phyloP scores from a whole-genome alignment of 2,329 filamentous ascomycete species.

The Pseudocercospora vitis region DNA sequence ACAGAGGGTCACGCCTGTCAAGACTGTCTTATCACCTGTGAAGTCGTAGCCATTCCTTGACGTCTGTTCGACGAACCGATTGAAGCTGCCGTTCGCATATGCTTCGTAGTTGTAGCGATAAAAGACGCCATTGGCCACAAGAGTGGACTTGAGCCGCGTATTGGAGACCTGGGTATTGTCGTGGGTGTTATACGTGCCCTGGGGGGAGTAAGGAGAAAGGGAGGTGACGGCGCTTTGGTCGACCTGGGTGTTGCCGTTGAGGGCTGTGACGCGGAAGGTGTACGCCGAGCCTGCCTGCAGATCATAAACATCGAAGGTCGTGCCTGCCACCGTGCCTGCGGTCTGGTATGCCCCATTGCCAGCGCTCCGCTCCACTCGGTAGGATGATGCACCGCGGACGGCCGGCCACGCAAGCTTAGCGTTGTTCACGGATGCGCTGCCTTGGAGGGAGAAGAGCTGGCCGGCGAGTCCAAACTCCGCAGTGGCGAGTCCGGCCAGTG shows the following conservation, averaged over 20 bases:
- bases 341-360: conserved; percentile 14
- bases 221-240: conserved; percentile 15
- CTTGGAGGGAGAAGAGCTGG: conserved; percentile 25
- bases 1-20: conserved; percentile 10
- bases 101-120: conserved; percentile 28
- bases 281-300: conserved; percentile 10
- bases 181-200: conserved; percentile 21
- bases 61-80: conserved; percentile 24
- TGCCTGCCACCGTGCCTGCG: conserved; percentile 17
- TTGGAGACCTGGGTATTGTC: conserved; percentile 21
- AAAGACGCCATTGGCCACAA: conserved; percentile 22
- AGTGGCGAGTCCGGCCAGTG: not conserved
- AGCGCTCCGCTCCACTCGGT: conserved; percentile 17
- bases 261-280: conserved; percentile 18
- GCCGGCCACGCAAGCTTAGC: conserved; percentile 23
- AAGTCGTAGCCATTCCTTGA: conserved; percentile 27
- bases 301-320: conserved; percentile 21
- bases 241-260: conserved; percentile 15
- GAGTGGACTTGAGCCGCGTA: conserved; percentile 17
- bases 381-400: conserved; percentile 17
- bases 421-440: conserved; percentile 20
- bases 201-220: conserved; percentile 12
- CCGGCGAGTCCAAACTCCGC: conserved; percentile 23
- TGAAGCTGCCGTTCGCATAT: conserved; percentile 18
- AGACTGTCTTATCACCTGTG: conserved; percentile 21